Conservation (phyloP, 306 rosid species). For the Hippophae rhamnoides region DNA sequence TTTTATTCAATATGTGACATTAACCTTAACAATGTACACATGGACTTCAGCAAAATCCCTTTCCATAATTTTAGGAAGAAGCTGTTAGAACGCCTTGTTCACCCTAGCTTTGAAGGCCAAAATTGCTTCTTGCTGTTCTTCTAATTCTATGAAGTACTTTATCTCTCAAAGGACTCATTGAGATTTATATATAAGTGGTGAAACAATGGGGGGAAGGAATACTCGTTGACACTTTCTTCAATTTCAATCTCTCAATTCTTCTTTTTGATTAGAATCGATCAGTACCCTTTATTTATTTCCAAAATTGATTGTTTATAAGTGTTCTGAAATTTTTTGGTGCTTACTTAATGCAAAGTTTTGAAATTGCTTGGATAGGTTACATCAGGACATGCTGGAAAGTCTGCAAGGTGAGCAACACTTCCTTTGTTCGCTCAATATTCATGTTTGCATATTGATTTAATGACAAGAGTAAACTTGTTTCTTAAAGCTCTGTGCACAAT, state of each 20-base stretch:
- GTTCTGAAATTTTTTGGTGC: constrained; percentile 4
- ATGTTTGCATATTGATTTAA: constrained; percentile 7
- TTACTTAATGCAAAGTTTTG: constrained; percentile 18
- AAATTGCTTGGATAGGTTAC: constrained; percentile 34
- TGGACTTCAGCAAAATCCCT: too few species aligned
- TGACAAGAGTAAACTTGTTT: constrained; percentile 19
- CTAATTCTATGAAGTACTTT: too few species aligned
- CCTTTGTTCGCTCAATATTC: constrained; percentile 5
- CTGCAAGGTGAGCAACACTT: constrained; percentile 39
- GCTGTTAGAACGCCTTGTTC: too few species aligned
- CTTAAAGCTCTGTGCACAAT: constrained; percentile 35
- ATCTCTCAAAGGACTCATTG: too few species aligned
- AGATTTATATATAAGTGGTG: too few species aligned
- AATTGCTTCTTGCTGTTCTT: too few species aligned
- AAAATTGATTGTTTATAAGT: background rate
- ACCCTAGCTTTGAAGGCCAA: too few species aligned
- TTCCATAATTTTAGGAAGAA: too few species aligned
- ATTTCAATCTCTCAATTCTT: background rate
- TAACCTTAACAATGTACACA: too few species aligned
- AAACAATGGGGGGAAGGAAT: too few species aligned
- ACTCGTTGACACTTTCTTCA: background rate
- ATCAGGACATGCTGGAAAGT: constrained; percentile 33
- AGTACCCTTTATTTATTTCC: background rate
- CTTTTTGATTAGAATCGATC: background rate
- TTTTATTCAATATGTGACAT: too few species aligned